A percentile compares a stretch with the other conserved stretches of the same genome.
phyloP scores from a whole-genome alignment of 306 rosid species.

The Rosa lucieae region DNA sequence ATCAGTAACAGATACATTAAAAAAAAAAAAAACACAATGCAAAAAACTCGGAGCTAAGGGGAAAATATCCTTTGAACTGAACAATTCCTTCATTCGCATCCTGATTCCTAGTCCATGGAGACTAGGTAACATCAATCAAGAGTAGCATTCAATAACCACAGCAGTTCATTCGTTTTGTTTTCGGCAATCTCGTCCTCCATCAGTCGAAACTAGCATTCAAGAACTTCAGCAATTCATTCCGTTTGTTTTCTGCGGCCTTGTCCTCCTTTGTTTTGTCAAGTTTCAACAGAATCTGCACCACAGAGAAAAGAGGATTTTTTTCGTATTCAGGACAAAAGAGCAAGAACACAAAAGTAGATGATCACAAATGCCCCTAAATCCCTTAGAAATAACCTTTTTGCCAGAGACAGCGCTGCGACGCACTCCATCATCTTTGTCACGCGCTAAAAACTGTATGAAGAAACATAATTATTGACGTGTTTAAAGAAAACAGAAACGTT shows the following conservation, averaged over 20 bases:
- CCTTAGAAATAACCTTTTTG: slow-evolving; percentile 60
- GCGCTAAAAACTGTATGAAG: slow-evolving; percentile 72
- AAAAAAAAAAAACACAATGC: background rate
- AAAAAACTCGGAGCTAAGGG: slow-evolving; percentile 3
- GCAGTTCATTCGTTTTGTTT: slow-evolving; percentile 81
- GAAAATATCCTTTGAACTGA: background rate
- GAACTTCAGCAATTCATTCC: slow-evolving; percentile 89
- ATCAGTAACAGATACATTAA: background rate
- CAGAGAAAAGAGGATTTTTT: background rate
- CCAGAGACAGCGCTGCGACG: slow-evolving; percentile 98
- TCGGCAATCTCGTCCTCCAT: slow-evolving; percentile 79
- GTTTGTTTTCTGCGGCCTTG: slow-evolving; percentile 81
- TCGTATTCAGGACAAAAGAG: background rate
- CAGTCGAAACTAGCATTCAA: slow-evolving; percentile 97
- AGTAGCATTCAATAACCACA: slow-evolving; percentile 85
- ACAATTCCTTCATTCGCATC: slow-evolving; percentile 13
- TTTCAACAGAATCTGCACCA: slow-evolving; percentile 74
- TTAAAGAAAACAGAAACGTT: background rate
- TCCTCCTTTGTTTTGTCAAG: slow-evolving; percentile 95
- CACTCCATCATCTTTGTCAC: slow-evolving; percentile 76
- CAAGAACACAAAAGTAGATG: background rate
- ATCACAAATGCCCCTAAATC: background rate
- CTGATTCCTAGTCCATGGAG: slow-evolving; percentile 13
- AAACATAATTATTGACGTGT: background rate
- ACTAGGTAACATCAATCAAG: slow-evolving; percentile 55